These are phyloP conservation scores for Fonsecaea erecta DNA, from an alignment of 2,329 filamentous ascomycete genomes.

Conservation along the genomic window DNA sequence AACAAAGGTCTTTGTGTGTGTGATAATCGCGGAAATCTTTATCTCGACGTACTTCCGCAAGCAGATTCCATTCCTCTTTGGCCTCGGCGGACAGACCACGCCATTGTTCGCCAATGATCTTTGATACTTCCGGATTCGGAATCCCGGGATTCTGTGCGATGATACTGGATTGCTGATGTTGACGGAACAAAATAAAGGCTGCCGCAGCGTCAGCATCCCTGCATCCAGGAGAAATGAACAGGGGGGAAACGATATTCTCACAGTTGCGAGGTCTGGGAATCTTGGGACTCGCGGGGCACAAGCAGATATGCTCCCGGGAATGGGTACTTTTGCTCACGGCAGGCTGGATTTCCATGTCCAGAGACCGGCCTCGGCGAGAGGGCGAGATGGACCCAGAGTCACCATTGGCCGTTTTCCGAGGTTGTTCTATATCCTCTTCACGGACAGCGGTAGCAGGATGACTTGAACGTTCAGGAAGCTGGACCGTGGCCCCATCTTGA, in stretches of 20 bases:
- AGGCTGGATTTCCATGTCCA: constrained; percentile 19
- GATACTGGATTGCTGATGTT: constrained; percentile 84
- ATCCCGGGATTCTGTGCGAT: constrained; percentile 83
- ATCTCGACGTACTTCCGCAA: constrained; percentile 70
- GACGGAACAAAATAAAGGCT: constrained; percentile 98
- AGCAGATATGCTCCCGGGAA: constrained; percentile 56
- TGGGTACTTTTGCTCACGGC: constrained; percentile 1
- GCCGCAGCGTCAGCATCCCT: constrained; percentile 36
- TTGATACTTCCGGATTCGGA: constrained; percentile 94
- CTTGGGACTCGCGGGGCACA: constrained; percentile 73
- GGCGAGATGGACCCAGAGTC: constrained; percentile 14
- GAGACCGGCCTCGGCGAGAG: constrained; percentile 16
- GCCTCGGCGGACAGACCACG: constrained; percentile 72
- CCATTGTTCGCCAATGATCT: constrained; percentile 96
- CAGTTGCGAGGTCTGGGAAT: constrained; percentile 73
- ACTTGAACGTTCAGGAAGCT: constrained; percentile 18
- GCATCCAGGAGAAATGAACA: constrained; percentile 19
- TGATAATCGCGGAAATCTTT: constrained; percentile 3
- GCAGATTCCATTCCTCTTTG: constrained; percentile 83
- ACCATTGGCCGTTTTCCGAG: constrained; percentile 9
- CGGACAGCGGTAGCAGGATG: constrained; percentile 1
- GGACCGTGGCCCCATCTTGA: constrained; percentile 25
- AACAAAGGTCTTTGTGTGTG: constrained; percentile 33
- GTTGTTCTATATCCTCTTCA: constrained; percentile 17
- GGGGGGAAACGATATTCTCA: constrained; percentile 48